phyloP scores from a whole-genome alignment of 345 rosid genomes.

The Bruguiera gymnorhiza region DNA sequence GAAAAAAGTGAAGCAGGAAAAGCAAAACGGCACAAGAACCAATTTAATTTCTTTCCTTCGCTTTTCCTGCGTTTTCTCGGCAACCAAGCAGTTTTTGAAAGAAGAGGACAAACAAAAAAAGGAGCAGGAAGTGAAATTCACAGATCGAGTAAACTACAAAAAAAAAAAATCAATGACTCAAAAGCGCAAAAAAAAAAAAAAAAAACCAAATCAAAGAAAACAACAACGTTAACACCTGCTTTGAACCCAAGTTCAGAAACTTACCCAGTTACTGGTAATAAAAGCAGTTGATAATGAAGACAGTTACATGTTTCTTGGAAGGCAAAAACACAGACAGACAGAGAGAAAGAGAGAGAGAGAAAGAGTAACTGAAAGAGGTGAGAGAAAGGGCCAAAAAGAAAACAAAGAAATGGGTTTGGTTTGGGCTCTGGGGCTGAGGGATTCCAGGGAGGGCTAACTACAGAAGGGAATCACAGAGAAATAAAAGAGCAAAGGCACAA shows the following conservation, averaged over 20 bases:
- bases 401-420: background rate
- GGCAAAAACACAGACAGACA: background rate
- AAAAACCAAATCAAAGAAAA: constrained; percentile 3
- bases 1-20: background rate
- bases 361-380: constrained; percentile 7
- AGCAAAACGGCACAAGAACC: constrained; percentile 3
- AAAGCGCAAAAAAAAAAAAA: background rate
- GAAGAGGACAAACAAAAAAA: background rate
- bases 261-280: background rate
- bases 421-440: background rate
- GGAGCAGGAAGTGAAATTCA: background rate
- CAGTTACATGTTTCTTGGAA: constrained; percentile 17
- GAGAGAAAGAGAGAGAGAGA: background rate
- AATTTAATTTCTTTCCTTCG: background rate
- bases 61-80: constrained; percentile 18
- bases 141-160: background rate
- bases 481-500: constrained; percentile 1
- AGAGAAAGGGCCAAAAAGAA: background rate
- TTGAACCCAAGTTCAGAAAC: background rate
- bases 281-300: constrained; percentile 2
- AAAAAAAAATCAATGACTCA: background rate
- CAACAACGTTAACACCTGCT: background rate
- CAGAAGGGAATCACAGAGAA: background rate
- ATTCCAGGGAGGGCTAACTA: background rate
- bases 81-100: constrained; percentile 16